Evolutionary conservation across 768 basidiomycete genomes (phyloP).

Genomic region (Mrakia gelida): DNA sequence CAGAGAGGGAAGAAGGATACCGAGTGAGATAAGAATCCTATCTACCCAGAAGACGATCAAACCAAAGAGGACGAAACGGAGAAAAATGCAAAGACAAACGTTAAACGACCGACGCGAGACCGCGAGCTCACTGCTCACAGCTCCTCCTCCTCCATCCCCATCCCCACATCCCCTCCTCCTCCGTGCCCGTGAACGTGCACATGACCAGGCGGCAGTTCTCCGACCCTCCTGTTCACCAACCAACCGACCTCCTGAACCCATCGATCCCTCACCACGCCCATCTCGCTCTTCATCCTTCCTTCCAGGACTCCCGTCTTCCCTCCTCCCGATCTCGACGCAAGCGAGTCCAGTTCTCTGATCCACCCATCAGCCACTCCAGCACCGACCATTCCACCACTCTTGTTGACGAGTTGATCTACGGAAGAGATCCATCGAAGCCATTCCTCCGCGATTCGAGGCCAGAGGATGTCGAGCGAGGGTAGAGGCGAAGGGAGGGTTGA

Average conservation of each 20-base stretch:
- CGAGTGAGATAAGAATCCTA: not conserved
- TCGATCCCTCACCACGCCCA: conserved; percentile 16
- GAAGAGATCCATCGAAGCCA: conserved; percentile 19
- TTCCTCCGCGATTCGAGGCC: conserved; percentile 24
- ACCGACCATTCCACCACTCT: conserved; percentile 27
- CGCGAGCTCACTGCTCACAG: not conserved
- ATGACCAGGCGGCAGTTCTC: not conserved
- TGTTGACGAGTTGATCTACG: conserved; percentile 15
- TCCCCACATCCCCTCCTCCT: conserved; percentile 6
- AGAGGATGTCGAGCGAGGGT: not conserved
- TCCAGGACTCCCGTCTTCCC: not conserved
- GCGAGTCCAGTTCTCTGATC: conserved; percentile 24
- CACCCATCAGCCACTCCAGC: conserved; percentile 24
- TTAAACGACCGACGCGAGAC: not conserved
- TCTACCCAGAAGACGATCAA: not conserved
- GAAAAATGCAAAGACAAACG: not conserved
- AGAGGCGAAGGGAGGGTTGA: conserved; percentile 5
- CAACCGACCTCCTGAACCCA: conserved; percentile 26
- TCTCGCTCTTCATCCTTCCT: conserved; percentile 12
- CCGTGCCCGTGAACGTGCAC: not conserved
- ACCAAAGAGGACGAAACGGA: not conserved
- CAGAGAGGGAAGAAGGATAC: not conserved
- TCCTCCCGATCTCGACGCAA: conserved; percentile 8
- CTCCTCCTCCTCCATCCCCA: conserved; percentile 26
- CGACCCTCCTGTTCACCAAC: conserved; percentile 20